Evolutionary conservation across 352 stramenopile species (phyloP).

Genomic region (Aphanomyces invadans): DNA sequence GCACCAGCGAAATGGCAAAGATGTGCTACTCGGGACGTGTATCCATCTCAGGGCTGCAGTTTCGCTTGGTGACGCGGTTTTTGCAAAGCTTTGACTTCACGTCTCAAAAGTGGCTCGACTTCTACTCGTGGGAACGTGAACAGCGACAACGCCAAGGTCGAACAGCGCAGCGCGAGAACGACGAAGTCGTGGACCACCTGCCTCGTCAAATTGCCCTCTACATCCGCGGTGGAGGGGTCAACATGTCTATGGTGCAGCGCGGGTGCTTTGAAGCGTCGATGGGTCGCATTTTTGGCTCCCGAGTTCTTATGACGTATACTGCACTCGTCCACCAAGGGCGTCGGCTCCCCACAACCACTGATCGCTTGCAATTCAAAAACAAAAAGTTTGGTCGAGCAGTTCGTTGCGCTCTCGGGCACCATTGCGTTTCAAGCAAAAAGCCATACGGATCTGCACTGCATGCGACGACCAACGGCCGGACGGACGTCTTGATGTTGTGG

Average conservation of each 20-base stretch:
- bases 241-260: constrained; percentile 20
- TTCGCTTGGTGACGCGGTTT: constrained; percentile 71
- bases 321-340: constrained; percentile 15
- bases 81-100: constrained; percentile 83
- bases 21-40: constrained; percentile 76
- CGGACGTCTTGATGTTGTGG: neutral
- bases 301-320: constrained; percentile 13
- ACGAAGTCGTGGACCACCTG: neutral
- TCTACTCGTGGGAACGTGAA: constrained; percentile 58
- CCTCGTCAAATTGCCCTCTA: constrained; percentile 20
- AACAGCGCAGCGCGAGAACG: neutral
- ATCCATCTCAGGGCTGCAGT: constrained; percentile 71
- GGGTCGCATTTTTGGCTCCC: constrained; percentile 14
- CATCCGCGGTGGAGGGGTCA: constrained; percentile 18
- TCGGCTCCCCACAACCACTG: neutral
- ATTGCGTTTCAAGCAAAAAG: too few species aligned
- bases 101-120: constrained; percentile 66
- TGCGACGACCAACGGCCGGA: neutral
- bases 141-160: constrained; percentile 17
- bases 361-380: neutral
- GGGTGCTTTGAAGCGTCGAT: constrained; percentile 24
- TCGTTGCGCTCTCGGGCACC: neutral
- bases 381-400: constrained; percentile 2
- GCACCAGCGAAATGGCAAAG: constrained; percentile 60
- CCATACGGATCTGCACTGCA: too few species aligned